These are phyloP conservation scores for Saccharomycopsis hybrid DNA, from an alignment of 1,139 yeast genomes.

Conservation along the genomic window DNA sequence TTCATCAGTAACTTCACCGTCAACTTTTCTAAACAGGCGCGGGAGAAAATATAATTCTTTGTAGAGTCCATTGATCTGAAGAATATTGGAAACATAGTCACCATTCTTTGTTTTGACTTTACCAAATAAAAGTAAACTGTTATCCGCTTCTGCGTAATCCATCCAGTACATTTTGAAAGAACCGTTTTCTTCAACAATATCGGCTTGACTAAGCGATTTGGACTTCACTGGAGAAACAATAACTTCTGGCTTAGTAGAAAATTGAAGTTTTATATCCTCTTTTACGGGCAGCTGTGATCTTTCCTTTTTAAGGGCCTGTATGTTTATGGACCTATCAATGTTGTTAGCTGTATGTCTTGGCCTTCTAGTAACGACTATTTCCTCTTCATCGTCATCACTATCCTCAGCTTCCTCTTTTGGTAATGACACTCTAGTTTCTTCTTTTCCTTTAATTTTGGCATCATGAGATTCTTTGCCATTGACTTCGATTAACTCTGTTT, in stretches of 20 bases:
- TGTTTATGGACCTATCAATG: conserved; percentile 28
- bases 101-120: conserved; percentile 59
- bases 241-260: conserved; percentile 28
- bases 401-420: conserved; percentile 13
- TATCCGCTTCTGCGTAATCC: conserved; percentile 72
- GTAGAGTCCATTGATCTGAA: conserved; percentile 64
- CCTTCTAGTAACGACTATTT: conserved; percentile 41
- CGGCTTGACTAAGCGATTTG: conserved; percentile 31
- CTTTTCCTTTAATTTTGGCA: no score
- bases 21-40: conserved; percentile 38
- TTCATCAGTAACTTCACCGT: conserved; percentile 36
- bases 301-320: conserved; percentile 20
- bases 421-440: no score
- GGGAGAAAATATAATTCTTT: conserved; percentile 81
- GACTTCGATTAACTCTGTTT: no score
- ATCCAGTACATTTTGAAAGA: conserved; percentile 79
- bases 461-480: no score
- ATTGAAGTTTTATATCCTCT: no score
- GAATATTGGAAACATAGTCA: conserved; percentile 63
- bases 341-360: conserved; percentile 36
- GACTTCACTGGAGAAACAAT: conserved; percentile 1
- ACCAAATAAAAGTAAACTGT: conserved; percentile 73
- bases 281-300: no score
- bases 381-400: conserved; percentile 45
- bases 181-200: conserved; percentile 38